Evolutionary conservation across 768 basidiomycete species (phyloP).

Genomic region (Pulveroboletus sp.): DNA sequence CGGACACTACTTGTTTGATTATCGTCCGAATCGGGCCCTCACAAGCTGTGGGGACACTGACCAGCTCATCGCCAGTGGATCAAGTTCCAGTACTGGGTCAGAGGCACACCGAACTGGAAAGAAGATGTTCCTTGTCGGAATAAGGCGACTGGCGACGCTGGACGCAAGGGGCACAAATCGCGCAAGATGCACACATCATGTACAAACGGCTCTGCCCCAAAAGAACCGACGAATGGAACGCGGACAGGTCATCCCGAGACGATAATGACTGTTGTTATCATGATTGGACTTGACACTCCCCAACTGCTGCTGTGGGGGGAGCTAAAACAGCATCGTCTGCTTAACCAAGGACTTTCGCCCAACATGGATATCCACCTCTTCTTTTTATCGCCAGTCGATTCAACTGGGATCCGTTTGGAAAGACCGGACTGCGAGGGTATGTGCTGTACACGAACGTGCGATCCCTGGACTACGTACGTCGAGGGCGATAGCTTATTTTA

Average conservation of each 20-base stretch:
- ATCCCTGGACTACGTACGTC: no score
- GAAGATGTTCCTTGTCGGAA: not conserved
- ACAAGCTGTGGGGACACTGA: not conserved
- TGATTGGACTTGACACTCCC: not conserved
- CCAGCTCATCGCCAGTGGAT: not conserved
- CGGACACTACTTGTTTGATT: not conserved
- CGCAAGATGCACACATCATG: not conserved
- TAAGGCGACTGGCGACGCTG: not conserved
- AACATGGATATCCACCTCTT: not conserved
- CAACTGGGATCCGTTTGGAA: not conserved
- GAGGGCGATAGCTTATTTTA: not conserved
- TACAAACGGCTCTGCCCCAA: not conserved
- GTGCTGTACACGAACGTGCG: not conserved
- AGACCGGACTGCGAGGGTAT: not conserved
- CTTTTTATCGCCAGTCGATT: not conserved
- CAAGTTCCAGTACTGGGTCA: not conserved
- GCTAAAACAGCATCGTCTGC: not conserved
- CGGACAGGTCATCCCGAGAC: not conserved
- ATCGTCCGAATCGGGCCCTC: not conserved
- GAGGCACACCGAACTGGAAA: constrained; percentile 1
- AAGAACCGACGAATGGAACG: not conserved
- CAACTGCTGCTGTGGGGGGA: not conserved
- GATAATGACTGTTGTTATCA: not conserved
- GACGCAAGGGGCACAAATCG: not conserved
- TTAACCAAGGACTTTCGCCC: not conserved